These are phyloP conservation scores for Termitomyces titanicus DNA, from an alignment of 768 basidiomycete species.

Conservation along the genomic window DNA sequence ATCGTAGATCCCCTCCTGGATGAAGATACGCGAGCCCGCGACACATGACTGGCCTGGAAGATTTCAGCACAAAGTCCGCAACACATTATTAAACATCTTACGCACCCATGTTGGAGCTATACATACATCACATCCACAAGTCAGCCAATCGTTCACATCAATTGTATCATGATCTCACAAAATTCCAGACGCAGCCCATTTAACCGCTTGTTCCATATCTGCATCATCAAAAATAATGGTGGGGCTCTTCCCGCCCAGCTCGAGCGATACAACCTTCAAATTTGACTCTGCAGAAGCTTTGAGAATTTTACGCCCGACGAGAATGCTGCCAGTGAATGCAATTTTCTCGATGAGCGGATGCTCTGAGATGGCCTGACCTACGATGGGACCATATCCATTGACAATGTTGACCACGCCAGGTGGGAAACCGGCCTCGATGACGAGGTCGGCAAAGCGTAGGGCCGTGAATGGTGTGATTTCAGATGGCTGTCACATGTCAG, in stretches of 20 bases:
- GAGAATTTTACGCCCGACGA: conserved; percentile 75
- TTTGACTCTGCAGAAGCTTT: conserved; percentile 78
- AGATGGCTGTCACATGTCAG: conserved; percentile 41
- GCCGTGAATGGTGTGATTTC: conserved; percentile 64
- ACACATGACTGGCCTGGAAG: conserved; percentile 57
- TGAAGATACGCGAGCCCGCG: conserved; percentile 81
- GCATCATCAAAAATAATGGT: conserved; percentile 72
- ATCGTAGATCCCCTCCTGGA: conserved; percentile 79
- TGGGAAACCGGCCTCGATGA: conserved; percentile 64
- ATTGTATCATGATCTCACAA: conserved; percentile 45
- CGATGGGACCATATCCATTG: conserved; percentile 55
- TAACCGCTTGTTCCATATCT: conserved; percentile 67
- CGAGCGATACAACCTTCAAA: conserved; percentile 79
- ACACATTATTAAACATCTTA: neutral
- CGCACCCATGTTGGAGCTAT: conserved; percentile 34
- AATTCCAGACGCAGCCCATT: conserved; percentile 69
- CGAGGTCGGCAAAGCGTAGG: conserved; percentile 43
- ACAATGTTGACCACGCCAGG: conserved; percentile 68
- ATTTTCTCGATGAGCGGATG: conserved; percentile 65
- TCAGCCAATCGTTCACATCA: neutral
- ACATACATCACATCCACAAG: neutral
- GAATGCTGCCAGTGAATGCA: conserved; percentile 84
- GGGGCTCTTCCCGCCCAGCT: conserved; percentile 76
- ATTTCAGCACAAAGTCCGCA: neutral
- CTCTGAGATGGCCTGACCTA: conserved; percentile 57